Conservation (phyloP, 2,329 filamentous ascomycete genomes). For the Torrubiella hemipterigena region DNA sequence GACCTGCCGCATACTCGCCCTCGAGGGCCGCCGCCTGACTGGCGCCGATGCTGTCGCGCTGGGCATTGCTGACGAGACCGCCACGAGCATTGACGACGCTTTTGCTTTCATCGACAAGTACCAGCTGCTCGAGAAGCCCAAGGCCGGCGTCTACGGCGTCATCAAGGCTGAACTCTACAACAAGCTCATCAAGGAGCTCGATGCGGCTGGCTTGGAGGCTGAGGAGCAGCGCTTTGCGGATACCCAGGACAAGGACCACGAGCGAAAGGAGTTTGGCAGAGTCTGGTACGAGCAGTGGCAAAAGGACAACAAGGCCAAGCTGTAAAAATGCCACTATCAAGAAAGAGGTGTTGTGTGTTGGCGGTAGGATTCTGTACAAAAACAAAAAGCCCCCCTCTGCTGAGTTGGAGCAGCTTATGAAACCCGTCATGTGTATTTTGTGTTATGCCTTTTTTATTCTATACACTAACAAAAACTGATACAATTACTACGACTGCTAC, state of each 20-base stretch:
- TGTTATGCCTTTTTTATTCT: no score
- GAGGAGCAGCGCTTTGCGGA: conserved; percentile 37
- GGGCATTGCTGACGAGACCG: conserved; percentile 58
- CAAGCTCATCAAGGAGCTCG: conserved; percentile 48
- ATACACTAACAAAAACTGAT: no score
- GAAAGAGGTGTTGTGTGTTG: not conserved
- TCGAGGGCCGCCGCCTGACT: conserved; percentile 61
- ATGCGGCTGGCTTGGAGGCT: conserved; percentile 33
- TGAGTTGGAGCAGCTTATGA: no score
- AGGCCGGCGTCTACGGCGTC: conserved; percentile 54
- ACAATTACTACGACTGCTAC: no score
- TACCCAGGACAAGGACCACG: conserved; percentile 24
- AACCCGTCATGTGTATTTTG: no score
- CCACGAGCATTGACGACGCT: conserved; percentile 45
- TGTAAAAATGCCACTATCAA: conserved; percentile 13
- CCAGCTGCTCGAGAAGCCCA: conserved; percentile 47
- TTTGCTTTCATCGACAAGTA: conserved; percentile 47
- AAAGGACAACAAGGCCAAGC: conserved; percentile 23
- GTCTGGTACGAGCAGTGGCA: conserved; percentile 38
- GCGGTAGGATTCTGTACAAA: no score
- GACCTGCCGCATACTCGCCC: conserved; percentile 50
- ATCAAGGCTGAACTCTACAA: conserved; percentile 69
- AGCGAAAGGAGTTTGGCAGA: conserved; percentile 29
- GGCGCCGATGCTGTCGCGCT: conserved; percentile 50
- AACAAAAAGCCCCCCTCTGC: no score